Conservation (phyloP, 768 basidiomycete genomes). For the Cystofilobasidium macerans region DNA sequence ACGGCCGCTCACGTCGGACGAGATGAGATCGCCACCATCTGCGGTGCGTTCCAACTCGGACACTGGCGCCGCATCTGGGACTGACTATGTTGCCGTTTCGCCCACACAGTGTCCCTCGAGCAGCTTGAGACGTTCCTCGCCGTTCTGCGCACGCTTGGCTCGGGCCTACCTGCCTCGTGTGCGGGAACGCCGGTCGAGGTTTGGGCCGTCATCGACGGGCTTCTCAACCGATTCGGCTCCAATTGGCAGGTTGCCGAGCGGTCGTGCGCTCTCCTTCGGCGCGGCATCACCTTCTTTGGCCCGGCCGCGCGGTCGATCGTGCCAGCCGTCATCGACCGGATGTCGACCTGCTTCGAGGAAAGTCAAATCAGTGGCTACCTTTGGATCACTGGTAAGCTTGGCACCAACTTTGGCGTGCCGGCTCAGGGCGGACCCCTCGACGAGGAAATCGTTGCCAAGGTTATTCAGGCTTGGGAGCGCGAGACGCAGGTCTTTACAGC, state of each 20-base stretch:
- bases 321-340: slow-evolving; percentile 58
- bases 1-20: slow-evolving; percentile 43
- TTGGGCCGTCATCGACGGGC: slow-evolving; percentile 70
- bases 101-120: slow-evolving; percentile 62
- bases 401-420: slow-evolving; percentile 41
- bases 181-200: slow-evolving; percentile 64
- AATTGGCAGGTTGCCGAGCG: slow-evolving; percentile 70
- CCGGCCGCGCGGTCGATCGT: slow-evolving; percentile 54
- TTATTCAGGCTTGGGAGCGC: slow-evolving; percentile 56
- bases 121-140: slow-evolving; percentile 85
- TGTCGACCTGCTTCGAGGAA: slow-evolving; percentile 65
- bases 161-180: slow-evolving; percentile 69
- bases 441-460: slow-evolving; percentile 46
- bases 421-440: slow-evolving; percentile 33
- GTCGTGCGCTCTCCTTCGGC: slow-evolving; percentile 68
- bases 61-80: no score
- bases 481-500: slow-evolving; percentile 54
- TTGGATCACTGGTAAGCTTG: slow-evolving; percentile 84
- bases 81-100: no score
- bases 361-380: slow-evolving; percentile 77
- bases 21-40: slow-evolving; percentile 56
- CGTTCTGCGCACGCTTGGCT: slow-evolving; percentile 68
- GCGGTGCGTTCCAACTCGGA: no score
- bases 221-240: slow-evolving; percentile 66
- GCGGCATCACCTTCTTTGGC: slow-evolving; percentile 73